phyloP scores from a whole-genome alignment of 495 filamentous ascomycete species.

The Penicillium cosmopolitanum region DNA sequence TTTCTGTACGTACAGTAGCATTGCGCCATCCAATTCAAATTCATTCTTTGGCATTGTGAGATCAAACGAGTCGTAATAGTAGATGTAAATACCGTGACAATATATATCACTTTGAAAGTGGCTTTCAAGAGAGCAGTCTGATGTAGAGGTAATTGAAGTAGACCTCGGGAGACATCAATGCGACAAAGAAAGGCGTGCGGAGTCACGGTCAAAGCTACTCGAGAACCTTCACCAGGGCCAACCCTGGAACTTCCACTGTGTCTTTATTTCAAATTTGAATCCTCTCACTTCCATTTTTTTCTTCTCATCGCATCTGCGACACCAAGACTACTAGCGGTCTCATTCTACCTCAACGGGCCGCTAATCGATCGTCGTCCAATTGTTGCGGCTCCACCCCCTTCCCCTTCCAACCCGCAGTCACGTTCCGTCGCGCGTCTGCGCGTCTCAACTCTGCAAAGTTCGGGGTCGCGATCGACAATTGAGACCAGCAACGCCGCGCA shows the following conservation, averaged over 20 bases:
- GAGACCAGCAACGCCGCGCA: background rate
- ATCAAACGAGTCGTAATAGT: background rate
- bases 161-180: background rate
- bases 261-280: background rate
- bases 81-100: background rate
- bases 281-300: background rate
- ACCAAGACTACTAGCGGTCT: background rate
- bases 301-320: background rate
- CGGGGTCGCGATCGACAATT: slow-evolving; percentile 26
- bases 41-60: slow-evolving; percentile 10
- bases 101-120: background rate
- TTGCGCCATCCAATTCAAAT: slow-evolving; percentile 9
- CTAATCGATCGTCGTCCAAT: background rate
- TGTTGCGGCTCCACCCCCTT: slow-evolving; percentile 12
- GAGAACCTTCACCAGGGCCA: background rate
- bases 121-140: background rate
- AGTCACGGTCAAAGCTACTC: background rate
- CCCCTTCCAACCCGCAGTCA: slow-evolving; percentile 15
- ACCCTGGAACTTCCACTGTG: background rate
- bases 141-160: background rate
- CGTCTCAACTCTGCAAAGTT: slow-evolving; percentile 24
- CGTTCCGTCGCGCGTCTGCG: slow-evolving; percentile 37
- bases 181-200: background rate
- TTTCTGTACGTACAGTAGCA: slow-evolving; percentile 15
- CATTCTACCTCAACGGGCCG: background rate